phyloP scores from a whole-genome alignment of 192 early-diverging fungal genomes.

The Backusella tarrabulga region DNA sequence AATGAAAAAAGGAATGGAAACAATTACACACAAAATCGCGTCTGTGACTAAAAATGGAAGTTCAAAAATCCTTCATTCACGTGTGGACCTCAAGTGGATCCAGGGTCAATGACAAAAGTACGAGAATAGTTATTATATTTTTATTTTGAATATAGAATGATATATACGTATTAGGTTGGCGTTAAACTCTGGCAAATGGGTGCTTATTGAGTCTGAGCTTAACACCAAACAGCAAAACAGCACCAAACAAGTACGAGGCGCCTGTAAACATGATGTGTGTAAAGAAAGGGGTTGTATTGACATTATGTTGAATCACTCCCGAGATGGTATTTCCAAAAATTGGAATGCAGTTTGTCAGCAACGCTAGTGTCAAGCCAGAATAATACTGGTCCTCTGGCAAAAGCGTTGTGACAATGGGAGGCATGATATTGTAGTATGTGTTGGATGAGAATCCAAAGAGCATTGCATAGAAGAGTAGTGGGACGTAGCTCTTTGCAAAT shows the following conservation, averaged over 20 bases:
- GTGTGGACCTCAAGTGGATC: neutral
- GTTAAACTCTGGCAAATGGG: neutral
- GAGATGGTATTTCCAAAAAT: neutral
- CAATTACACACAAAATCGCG: neutral
- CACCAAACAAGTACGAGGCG: neutral
- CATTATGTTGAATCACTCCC: neutral
- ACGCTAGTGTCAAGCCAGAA: neutral
- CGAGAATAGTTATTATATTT: neutral
- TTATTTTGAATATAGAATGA: neutral
- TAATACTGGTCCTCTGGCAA: neutral
- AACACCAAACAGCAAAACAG: neutral
- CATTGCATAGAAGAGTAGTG: neutral
- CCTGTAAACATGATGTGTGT: neutral
- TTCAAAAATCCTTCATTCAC: neutral
- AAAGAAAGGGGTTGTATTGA: neutral
- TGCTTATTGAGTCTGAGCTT: neutral
- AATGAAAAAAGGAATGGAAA: neutral
- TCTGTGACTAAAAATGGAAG: neutral
- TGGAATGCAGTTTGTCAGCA: neutral
- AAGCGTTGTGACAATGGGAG: neutral
- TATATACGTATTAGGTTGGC: neutral
- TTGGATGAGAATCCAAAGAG: neutral
- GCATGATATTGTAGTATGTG: neutral
- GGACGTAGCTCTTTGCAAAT: neutral
- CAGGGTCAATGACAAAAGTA: neutral